phyloP scores from a whole-genome alignment of 1,139 yeast species.

The Yamadazyma trypodendri region DNA sequence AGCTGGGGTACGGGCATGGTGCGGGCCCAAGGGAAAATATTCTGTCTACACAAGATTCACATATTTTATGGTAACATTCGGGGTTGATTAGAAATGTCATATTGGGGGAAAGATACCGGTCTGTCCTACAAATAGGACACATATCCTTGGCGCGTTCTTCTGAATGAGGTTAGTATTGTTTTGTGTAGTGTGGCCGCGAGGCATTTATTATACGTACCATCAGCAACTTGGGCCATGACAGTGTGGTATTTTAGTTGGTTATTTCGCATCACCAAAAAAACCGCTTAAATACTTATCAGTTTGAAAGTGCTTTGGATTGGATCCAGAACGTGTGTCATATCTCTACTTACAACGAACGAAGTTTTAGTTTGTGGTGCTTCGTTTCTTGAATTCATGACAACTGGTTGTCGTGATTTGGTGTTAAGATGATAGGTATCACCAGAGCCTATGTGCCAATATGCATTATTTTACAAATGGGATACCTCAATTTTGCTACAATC shows the following conservation, averaged over 20 bases:
- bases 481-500: slow-evolving; percentile 31
- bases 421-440: not conserved
- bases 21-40: slow-evolving; percentile 94
- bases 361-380: no score
- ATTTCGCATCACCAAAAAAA: slow-evolving; percentile 1
- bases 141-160: slow-evolving; percentile 61
- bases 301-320: no score
- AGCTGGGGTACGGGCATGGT: slow-evolving; percentile 91
- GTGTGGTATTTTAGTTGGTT: not conserved
- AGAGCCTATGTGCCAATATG: not conserved
- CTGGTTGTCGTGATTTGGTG: not conserved
- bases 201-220: slow-evolving; percentile 1
- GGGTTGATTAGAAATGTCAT: slow-evolving; percentile 91
- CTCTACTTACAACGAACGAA: no score
- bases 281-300: not conserved
- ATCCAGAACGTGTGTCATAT: no score
- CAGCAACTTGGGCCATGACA: slow-evolving; percentile 2
- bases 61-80: slow-evolving; percentile 96
- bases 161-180: slow-evolving; percentile 5
- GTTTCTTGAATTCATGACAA: not conserved
- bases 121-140: slow-evolving; percentile 98
- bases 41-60: slow-evolving; percentile 94
- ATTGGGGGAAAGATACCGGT: slow-evolving; percentile 89
- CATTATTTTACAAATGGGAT: slow-evolving; percentile 20
- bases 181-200: not conserved